phyloP scores from a whole-genome alignment of 2,329 filamentous ascomycete species.

The Pleurostoma richardsiae region DNA sequence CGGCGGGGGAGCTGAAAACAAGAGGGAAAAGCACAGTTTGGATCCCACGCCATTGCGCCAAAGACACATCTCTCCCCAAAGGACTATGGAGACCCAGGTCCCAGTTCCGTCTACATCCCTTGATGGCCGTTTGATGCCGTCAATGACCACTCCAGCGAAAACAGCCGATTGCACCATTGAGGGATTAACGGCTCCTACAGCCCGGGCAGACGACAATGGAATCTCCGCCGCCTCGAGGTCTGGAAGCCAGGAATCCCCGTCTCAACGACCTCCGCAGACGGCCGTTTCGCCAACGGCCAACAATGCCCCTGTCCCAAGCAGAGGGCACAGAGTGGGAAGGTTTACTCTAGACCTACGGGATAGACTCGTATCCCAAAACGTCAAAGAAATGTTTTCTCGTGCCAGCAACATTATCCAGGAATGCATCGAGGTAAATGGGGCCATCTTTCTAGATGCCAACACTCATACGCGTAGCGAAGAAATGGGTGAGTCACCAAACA shows the following conservation, averaged over 20 bases:
- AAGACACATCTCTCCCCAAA: neutral
- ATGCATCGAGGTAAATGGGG: constrained; percentile 35
- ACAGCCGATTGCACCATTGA: too few relatives aligned
- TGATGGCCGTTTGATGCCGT: too few relatives aligned
- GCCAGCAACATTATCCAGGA: constrained; percentile 37
- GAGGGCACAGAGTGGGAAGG: neutral
- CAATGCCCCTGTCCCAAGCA: too few relatives aligned
- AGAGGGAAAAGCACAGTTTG: neutral
- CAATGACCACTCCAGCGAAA: too few relatives aligned
- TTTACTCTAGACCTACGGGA: neutral
- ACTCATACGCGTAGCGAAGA: constrained; percentile 19
- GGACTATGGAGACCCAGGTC: neutral
- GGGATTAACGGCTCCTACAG: too few relatives aligned
- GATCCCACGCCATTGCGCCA: neutral
- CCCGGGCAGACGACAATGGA: neutral
- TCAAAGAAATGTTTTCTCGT: constrained; percentile 24
- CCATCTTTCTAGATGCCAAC: constrained; percentile 26
- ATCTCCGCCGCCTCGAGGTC: too few relatives aligned
- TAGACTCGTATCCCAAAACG: neutral
- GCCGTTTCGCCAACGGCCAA: neutral
- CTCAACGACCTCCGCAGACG: neutral
- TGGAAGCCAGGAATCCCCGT: neutral
- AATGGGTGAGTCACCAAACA: constrained; percentile 1
- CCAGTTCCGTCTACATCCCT: neutral
- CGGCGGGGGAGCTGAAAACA: neutral